phyloP scores from a whole-genome alignment of 306 rosid species.

The Cyamopsis tetragonoloba region DNA sequence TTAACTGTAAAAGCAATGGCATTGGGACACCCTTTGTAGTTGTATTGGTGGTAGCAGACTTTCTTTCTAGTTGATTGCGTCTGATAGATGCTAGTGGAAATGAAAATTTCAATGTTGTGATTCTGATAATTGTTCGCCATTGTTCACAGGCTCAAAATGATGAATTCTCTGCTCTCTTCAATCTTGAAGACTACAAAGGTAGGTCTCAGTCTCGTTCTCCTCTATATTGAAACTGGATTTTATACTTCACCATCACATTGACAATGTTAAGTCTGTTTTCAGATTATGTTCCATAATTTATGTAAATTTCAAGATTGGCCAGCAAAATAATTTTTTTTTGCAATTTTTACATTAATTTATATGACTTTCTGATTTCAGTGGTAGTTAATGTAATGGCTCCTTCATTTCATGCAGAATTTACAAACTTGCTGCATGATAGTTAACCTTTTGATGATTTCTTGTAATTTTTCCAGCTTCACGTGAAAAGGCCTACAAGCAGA shows the following conservation, averaged over 20 bases:
- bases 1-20: constrained; percentile 2
- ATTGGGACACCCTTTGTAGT: neutral
- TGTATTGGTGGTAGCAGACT: neutral
- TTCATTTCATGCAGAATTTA: neutral
- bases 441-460: constrained; percentile 27
- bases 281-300: neutral
- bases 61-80: neutral
- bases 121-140: constrained; percentile 32
- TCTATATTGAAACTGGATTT: neutral
- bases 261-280: neutral
- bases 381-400: neutral
- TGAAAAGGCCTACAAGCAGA: constrained; percentile 90
- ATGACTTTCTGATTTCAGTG: neutral
- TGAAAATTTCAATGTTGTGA: neutral
- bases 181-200: constrained; percentile 98
- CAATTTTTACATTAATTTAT: neutral
- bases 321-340: neutral
- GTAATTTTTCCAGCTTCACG: constrained; percentile 64
- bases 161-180: constrained; percentile 71
- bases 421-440: neutral
- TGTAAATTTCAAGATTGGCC: neutral
- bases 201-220: constrained; percentile 4
- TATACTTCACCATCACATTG: neutral
- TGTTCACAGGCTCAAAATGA: constrained; percentile 80
- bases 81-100: neutral